Percentiles rank a stretch among this genome's conserved stretches.
These are phyloP conservation scores for Nicotiana otophora DNA, from an alignment of 257 asterid species.

Conservation along the genomic window DNA sequence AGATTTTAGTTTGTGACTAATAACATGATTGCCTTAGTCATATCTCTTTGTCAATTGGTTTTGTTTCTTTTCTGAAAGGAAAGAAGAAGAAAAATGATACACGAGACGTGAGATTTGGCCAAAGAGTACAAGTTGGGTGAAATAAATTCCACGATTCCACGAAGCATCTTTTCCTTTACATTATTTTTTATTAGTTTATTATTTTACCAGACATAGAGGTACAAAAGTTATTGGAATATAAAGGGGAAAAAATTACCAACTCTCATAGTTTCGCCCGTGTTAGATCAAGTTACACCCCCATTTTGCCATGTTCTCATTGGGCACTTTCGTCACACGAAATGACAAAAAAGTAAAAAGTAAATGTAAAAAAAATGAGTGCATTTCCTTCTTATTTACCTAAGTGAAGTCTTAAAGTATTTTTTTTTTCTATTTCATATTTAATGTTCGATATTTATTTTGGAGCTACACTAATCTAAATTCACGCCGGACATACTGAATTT, in stretches of 20 bases:
- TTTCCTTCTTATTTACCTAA: neutral
- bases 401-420: neutral
- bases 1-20: conserved; percentile 27
- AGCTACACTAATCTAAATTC: too few relatives aligned
- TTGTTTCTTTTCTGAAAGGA: conserved; percentile 17
- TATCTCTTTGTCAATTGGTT: conserved; percentile 23
- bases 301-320: conserved; percentile 18
- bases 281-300: conserved; percentile 34
- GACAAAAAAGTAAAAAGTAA: neutral
- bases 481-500: neutral
- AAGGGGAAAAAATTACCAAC: conserved; percentile 20
- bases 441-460: too few relatives aligned
- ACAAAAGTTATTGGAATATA: conserved; percentile 42
- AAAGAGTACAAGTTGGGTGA: conserved; percentile 19
- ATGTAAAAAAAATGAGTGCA: neutral
- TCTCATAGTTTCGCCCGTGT: conserved; percentile 4
- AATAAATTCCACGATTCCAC: conserved; percentile 32
- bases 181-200: conserved; percentile 22
- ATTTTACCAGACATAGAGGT: conserved; percentile 27
- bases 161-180: conserved; percentile 19
- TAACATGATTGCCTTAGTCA: conserved; percentile 26
- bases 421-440: too few relatives aligned
- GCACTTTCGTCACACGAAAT: conserved; percentile 20
- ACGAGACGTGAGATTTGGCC: conserved; percentile 5
- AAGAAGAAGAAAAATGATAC: conserved; percentile 1